Base-by-base conservation (phyloP, 371 early-diverging fungal species). In the Mucor sp. region DNA sequence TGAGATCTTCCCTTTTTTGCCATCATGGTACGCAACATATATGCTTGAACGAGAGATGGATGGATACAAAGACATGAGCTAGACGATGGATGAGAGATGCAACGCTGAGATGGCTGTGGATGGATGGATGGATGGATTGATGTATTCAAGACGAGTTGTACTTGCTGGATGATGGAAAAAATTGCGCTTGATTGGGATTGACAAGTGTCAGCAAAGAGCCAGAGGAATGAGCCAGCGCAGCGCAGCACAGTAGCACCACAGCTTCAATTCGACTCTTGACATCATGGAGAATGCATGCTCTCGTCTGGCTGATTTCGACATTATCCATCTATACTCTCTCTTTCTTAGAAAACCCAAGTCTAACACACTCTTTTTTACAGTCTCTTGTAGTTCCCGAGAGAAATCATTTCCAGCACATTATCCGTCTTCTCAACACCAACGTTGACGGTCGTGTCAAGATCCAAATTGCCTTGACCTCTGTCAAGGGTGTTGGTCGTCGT, bases 371-470 rank as follows among this genome's bases (percentile, higher is more conserved):
- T 70, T 67, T 21, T 62, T 56, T 55, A 28, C 76, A 91, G 95
- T 95, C 95, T 76, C 90, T 95, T 86, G 92, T 94, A 68, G 94
- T 94, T 78, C 90, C 94, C 66, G 94, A 92, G 77, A 90, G 91
- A 88, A 89, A 62, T 50, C 57, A 70, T 78, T 96, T 99, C 90
- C 98, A 97, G 87, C 95, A 96, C 91, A 99, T 99, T 87, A 88
- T 99, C 77, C 99, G 99, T 97, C 91, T 99, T 71, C 94, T 97
- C 80, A 99, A 99, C 93, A 99, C 99, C 82, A 99, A 99, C 91
- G 93, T 99, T 80, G 96, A 99, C 83, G 99, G 99, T 75, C 94
- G 93, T 82, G 89, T 89, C 77, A 97, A 95, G 87, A 89, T 97
- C 79, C 91, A 93, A 87, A 96, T 91, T 87, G 98, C 99, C 76